These are phyloP conservation scores for Phaffia australis DNA, from an alignment of 768 basidiomycete genomes.

Conservation along the genomic window DNA sequence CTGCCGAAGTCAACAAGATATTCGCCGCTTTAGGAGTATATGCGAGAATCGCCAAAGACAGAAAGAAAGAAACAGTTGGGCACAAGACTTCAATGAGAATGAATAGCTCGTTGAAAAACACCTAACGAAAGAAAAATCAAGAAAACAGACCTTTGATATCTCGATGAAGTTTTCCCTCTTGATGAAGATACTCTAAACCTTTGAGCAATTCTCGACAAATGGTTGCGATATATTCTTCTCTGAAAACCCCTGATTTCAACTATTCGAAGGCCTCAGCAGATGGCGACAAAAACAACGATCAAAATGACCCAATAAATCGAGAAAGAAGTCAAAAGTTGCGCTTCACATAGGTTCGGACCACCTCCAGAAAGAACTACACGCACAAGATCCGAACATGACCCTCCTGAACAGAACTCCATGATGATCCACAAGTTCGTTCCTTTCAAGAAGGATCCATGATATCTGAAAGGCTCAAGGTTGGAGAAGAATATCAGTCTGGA, in stretches of 20 bases:
- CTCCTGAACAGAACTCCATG: conserved; percentile 94
- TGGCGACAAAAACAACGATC: not conserved
- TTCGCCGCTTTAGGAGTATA: conserved; percentile 59
- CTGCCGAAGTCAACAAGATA: conserved; percentile 78
- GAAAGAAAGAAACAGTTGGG: not conserved
- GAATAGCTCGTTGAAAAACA: not conserved
- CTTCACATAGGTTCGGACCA: conserved; percentile 6
- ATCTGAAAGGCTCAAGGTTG: conserved; percentile 43
- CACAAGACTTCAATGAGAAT: not conserved
- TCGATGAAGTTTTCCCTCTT: conserved; percentile 93
- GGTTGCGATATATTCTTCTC: conserved; percentile 98
- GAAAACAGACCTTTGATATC: conserved; percentile 79
- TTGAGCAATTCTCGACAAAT: conserved; percentile 81
- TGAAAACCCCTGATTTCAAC: conserved; percentile 98
- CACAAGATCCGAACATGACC: conserved; percentile 93
- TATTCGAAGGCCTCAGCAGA: conserved; percentile 33
- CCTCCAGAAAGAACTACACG: conserved; percentile 29
- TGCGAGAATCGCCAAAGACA: not conserved
- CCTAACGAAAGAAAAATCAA: not conserved
- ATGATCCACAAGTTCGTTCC: conserved; percentile 97
- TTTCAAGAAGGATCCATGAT: conserved; percentile 91
- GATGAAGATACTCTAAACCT: conserved; percentile 90
- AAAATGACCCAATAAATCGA: not conserved
- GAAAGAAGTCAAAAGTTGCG: conserved; percentile 4
- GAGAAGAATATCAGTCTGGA: not conserved